A percentile compares a stretch with the other conserved stretches of the same genome.
These are phyloP conservation scores for Eucalyptus leucophloia DNA, from an alignment of 345 rosid species.

Conservation along the genomic window DNA sequence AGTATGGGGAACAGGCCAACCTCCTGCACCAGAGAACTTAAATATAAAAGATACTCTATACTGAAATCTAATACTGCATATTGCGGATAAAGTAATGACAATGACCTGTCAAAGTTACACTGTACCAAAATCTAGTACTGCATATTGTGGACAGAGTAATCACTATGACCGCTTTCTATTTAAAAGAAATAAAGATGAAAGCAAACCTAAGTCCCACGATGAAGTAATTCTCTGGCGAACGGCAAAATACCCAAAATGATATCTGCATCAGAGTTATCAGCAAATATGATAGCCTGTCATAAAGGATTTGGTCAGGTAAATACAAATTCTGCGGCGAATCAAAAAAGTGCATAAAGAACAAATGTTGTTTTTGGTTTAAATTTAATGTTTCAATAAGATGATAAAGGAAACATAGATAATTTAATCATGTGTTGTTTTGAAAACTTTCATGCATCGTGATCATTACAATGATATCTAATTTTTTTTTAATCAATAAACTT, in stretches of 20 bases:
- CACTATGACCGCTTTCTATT: not conserved
- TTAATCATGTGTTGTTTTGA: not conserved
- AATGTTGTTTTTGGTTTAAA: not conserved
- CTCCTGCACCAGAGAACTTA: not conserved
- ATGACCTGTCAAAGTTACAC: not conserved
- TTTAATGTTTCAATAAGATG: too few relatives aligned
- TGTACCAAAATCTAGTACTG: not conserved
- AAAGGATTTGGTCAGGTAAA: constrained; percentile 1
- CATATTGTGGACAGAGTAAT: not conserved
- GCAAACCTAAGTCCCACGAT: constrained; percentile 72
- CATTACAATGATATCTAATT: not conserved
- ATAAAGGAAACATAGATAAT: not conserved
- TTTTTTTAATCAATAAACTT: not conserved
- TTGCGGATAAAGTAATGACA: not conserved
- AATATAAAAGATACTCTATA: not conserved
- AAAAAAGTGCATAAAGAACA: not conserved
- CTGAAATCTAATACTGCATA: not conserved
- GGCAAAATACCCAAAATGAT: constrained; percentile 87
- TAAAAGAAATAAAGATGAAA: not conserved
- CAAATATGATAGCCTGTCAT: constrained; percentile 80
- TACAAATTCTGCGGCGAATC: not conserved
- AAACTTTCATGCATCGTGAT: not conserved
- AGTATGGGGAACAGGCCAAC: not conserved
- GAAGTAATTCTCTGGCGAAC: constrained; percentile 86
- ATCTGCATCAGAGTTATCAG: constrained; percentile 97